These are phyloP conservation scores for Tetrahymena malaccensis DNA, from an alignment of 73 alveolate species.

Conservation along the genomic window DNA sequence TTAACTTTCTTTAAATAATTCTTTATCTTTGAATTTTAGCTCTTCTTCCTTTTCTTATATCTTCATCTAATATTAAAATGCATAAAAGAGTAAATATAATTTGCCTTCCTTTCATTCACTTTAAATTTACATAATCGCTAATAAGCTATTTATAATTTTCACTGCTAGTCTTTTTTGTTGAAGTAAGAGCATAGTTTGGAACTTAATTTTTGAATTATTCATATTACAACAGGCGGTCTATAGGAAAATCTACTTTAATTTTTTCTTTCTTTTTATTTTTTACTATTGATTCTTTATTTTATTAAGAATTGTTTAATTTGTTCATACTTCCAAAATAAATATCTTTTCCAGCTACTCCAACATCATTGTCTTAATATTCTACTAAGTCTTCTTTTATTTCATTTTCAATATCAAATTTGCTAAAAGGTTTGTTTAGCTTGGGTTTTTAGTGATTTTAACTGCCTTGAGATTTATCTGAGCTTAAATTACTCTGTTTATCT, in stretches of 20 bases:
- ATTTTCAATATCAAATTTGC: neutral
- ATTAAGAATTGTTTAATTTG: neutral
- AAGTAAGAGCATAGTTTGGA: neutral
- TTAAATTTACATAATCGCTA: neutral
- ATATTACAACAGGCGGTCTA: neutral
- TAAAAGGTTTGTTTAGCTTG: neutral
- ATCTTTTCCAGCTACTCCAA: neutral
- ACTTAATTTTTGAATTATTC: neutral
- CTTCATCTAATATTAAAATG: neutral
- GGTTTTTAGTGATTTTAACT: neutral
- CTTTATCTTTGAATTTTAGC: neutral
- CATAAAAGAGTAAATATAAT: neutral
- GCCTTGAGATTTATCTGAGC: neutral
- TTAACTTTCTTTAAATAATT: neutral
- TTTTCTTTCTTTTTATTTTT: neutral
- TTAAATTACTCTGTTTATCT: neutral
- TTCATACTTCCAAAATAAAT: neutral
- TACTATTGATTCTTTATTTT: neutral
- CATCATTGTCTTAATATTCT: neutral
- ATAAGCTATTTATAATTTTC: neutral
- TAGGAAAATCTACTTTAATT: neutral
- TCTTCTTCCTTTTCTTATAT: neutral
- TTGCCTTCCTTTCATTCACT: neutral
- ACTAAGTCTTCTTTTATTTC: neutral
- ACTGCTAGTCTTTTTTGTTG: neutral